phyloP scores from a whole-genome alignment of 192 early-diverging fungal genomes.

The Coemansia sp. region DNA sequence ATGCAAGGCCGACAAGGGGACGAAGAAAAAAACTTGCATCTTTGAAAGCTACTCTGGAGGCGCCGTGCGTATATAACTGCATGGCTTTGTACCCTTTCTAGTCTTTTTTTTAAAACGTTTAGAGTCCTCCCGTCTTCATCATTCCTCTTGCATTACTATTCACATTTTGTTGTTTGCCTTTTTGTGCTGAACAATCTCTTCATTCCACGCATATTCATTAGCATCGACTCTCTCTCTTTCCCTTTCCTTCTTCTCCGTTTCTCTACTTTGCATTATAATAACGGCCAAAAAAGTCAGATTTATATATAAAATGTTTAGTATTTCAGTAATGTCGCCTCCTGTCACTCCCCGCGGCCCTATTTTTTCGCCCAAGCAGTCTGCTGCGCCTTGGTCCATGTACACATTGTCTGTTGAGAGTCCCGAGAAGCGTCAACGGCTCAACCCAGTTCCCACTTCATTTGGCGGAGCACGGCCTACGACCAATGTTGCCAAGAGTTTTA shows the following conservation, averaged over 20 bases:
- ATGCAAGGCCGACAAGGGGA: not conserved
- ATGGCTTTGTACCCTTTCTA: slow-evolving; percentile 2
- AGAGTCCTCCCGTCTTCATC: slow-evolving; percentile 7
- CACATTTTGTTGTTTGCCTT: slow-evolving; percentile 3
- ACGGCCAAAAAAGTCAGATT: not conserved
- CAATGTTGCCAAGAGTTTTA: slow-evolving; percentile 4
- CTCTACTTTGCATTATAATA: not conserved
- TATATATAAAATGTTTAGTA: slow-evolving; percentile 26
- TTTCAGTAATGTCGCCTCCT: slow-evolving; percentile 40
- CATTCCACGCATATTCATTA: slow-evolving; percentile 10
- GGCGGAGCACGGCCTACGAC: slow-evolving; percentile 1
- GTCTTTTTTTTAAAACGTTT: not conserved
- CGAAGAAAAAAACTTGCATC: not conserved
- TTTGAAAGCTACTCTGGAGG: not conserved
- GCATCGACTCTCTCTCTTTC: slow-evolving; percentile 2
- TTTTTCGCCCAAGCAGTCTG: slow-evolving; percentile 34
- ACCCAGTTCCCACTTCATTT: slow-evolving; percentile 7
- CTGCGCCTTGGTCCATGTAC: slow-evolving; percentile 26
- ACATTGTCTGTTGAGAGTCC: slow-evolving; percentile 29
- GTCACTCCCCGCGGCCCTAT: slow-evolving; percentile 38
- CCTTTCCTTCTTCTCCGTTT: not conserved
- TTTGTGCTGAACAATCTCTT: not conserved
- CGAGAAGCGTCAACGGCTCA: slow-evolving; percentile 32
- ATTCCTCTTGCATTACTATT: slow-evolving; percentile 13
- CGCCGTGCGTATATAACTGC: slow-evolving; percentile 12